Evolutionary conservation across 352 stramenopile genomes (phyloP), one percentile per base, ranked within the genome.

Genomic region (Pythium brachiatum): DNA sequence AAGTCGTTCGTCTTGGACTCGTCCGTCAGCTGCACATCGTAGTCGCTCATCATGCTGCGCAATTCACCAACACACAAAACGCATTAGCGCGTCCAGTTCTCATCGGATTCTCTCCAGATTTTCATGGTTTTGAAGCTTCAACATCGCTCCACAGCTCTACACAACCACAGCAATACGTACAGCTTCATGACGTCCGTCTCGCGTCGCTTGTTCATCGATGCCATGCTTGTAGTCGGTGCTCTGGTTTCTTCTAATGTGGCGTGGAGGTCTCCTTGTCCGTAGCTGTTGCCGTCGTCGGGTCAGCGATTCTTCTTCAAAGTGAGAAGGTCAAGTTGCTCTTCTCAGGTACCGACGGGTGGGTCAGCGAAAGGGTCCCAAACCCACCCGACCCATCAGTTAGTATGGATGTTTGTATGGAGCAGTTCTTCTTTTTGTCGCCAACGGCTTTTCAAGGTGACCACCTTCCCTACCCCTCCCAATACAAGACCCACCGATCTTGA

Each of bases 101-200:
- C 52, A 48, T 20, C 7, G n/a, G 11, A 27, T 47, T 47, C 21
- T 20, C 21, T 3, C 39, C 16, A 3, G n/a, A 47, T 16, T 46
- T 9, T 21, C 38, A 18, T 21, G 38, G 15, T 7, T 47, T 20
- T 7, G 39, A n/a, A 23, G 39, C 39, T 47, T 25, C 39, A 25
- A 57, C 25, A 16, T 38, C 29, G 51, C 16, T 34, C n/a, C 16
- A 18, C 39, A 11, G 48, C 58, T 21, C 34, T 48, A 64, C 48
- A 21, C 41, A 4, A 46, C 23, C 2, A 4, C 3, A 62, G 8
- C 4, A 12, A 3, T 2, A 64, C 76, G 60, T 60, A 94, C 81
- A 96, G 83, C 74, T 96, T 96, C 88, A 96, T 96, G 72, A 96
- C 85, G 69, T 96, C 88, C 46, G 79, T 94, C 64, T 95, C 86